phyloP scores from a whole-genome alignment of 805 yeast genomes.

The Saturnispora zaruensis region DNA sequence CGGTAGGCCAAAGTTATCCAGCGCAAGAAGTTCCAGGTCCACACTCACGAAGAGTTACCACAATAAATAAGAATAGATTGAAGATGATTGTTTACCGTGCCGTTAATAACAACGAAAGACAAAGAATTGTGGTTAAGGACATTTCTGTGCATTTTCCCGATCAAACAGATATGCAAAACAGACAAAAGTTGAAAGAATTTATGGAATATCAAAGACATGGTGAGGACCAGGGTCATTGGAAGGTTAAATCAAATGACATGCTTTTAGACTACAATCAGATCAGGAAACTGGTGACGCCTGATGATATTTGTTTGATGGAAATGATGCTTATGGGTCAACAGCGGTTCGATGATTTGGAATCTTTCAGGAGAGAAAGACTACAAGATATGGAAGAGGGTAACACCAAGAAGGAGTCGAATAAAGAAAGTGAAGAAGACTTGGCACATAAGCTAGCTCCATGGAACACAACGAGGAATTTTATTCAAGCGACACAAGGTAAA shows the following conservation, averaged over 20 bases:
- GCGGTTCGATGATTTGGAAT: constrained; percentile 70
- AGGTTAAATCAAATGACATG: constrained; percentile 58
- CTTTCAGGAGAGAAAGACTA: constrained; percentile 36
- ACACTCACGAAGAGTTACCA: constrained; percentile 90
- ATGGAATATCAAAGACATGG: constrained; percentile 97
- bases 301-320: constrained; percentile 78
- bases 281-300: constrained; percentile 81
- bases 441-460: constrained; percentile 89
- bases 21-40: constrained; percentile 96
- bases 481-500: constrained; percentile 90
- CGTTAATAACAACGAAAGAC: constrained; percentile 62
- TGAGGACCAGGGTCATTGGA: constrained; percentile 93
- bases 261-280: constrained; percentile 72
- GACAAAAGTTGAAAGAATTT: constrained; percentile 91
- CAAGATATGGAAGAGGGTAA: constrained; percentile 16
- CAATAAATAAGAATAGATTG: constrained; percentile 81
- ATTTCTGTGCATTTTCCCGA: constrained; percentile 91
- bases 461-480: constrained; percentile 87
- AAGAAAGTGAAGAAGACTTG: constrained; percentile 46
- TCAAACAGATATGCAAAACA: constrained; percentile 93
- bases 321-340: constrained; percentile 94
- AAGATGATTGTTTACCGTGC: constrained; percentile 91
- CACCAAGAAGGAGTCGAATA: constrained; percentile 22
- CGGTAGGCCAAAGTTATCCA: constrained; percentile 89
- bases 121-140: constrained; percentile 76